Conservation (phyloP, 805 yeast genomes). For the Candida wancherniae region DNA sequence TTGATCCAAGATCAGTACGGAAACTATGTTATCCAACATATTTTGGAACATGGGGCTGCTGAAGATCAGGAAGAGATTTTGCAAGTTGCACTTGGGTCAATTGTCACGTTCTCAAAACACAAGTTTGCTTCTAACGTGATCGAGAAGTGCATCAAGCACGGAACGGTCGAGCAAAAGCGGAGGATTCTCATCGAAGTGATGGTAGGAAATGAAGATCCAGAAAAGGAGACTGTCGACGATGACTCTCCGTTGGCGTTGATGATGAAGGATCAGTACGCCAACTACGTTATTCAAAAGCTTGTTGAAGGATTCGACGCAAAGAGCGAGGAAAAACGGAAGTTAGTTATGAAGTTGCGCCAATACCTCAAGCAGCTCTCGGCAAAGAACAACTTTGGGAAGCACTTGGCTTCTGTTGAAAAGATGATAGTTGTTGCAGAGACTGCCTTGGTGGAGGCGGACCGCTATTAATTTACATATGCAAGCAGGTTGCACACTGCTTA, state of each 20-base stretch:
- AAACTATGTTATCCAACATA: slow-evolving; percentile 94
- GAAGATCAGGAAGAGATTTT: slow-evolving; percentile 60
- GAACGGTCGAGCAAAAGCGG: slow-evolving; percentile 57
- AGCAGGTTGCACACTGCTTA: too few relatives aligned
- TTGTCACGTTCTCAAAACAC: slow-evolving; percentile 85
- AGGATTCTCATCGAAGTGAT: slow-evolving; percentile 63
- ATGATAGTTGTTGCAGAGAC: slow-evolving; percentile 54
- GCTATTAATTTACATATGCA: neutral
- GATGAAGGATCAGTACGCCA: slow-evolving; percentile 98
- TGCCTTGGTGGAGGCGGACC: slow-evolving; percentile 38
- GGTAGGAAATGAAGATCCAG: slow-evolving; percentile 44
- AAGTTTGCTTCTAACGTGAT: slow-evolving; percentile 97
- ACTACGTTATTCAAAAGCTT: slow-evolving; percentile 92
- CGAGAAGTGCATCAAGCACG: slow-evolving; percentile 83
- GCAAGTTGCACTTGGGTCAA: slow-evolving; percentile 61
- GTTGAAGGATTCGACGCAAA: slow-evolving; percentile 67
- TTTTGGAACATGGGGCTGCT: slow-evolving; percentile 74
- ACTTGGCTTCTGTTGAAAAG: slow-evolving; percentile 77
- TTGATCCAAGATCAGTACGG: slow-evolving; percentile 96
- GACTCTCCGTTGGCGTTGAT: slow-evolving; percentile 73
- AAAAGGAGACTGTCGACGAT: slow-evolving; percentile 49
- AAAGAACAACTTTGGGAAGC: slow-evolving; percentile 71
- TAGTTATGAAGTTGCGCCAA: slow-evolving; percentile 73
- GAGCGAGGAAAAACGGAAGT: slow-evolving; percentile 60
- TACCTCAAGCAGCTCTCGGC: slow-evolving; percentile 67